A percentile compares a stretch with the other conserved stretches of the same genome.
These are phyloP conservation scores for Pleurotus djamor DNA, from an alignment of 768 basidiomycete genomes.

Conservation along the genomic window DNA sequence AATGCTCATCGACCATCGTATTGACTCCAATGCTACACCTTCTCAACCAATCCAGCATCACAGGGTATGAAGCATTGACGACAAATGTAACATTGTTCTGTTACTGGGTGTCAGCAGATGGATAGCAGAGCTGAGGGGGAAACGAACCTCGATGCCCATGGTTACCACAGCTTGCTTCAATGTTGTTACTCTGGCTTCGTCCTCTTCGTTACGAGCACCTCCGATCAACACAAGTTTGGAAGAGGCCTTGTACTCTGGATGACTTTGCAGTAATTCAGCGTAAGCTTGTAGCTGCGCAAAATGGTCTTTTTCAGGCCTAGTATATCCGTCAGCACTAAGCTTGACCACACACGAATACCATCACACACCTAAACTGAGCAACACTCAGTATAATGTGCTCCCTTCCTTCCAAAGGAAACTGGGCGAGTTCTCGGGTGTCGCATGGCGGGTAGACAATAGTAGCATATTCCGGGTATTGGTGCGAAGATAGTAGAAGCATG, in stretches of 20 bases:
- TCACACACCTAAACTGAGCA: conserved; percentile 84
- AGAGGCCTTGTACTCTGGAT: conserved; percentile 55
- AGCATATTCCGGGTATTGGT: conserved; percentile 15
- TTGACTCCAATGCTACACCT: conserved; percentile 82
- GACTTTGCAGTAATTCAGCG: conserved; percentile 45
- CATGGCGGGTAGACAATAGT: conserved; percentile 90
- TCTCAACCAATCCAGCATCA: conserved; percentile 70
- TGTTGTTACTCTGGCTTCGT: conserved; percentile 63
- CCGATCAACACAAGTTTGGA: conserved; percentile 74
- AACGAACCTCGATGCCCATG: conserved; percentile 61
- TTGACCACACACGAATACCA: background rate
- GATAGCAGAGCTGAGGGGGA: background rate
- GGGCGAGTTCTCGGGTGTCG: conserved; percentile 71
- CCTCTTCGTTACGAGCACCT: conserved; percentile 77
- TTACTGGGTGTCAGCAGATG: conserved; percentile 1
- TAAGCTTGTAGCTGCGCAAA: conserved; percentile 75
- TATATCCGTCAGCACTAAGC: background rate
- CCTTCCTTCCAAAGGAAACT: conserved; percentile 50
- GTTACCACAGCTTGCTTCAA: conserved; percentile 59
- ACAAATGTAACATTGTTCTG: conserved; percentile 75
- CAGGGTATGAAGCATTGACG: conserved; percentile 78
- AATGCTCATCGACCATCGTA: conserved; percentile 99
- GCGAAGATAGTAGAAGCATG: conserved; percentile 24
- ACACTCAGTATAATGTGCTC: conserved; percentile 77
- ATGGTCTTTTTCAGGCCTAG: conserved; percentile 94